phyloP scores from a whole-genome alignment of 805 yeast genomes.

The Novakomyces olei region DNA sequence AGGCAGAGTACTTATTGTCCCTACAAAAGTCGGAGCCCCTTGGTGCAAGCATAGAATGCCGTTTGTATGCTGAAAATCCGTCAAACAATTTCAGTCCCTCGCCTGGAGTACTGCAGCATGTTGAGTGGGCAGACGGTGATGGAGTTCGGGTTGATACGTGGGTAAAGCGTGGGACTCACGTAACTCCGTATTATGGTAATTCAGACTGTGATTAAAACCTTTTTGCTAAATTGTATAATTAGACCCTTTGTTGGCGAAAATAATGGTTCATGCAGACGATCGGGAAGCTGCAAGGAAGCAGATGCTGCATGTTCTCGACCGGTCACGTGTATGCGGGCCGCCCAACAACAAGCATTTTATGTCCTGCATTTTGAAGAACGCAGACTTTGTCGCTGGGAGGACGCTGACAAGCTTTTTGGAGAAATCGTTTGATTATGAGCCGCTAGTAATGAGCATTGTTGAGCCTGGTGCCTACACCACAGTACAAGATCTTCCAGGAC shows the following conservation, averaged over 20 bases:
- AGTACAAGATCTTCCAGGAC: conserved; percentile 87
- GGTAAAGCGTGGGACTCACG: conserved; percentile 69
- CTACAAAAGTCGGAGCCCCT: too few relatives aligned
- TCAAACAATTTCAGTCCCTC: conserved; percentile 87
- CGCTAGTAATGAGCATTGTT: conserved; percentile 65
- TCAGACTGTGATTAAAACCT: too few relatives aligned
- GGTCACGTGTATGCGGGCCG: conserved; percentile 75
- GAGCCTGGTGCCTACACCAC: conserved; percentile 91
- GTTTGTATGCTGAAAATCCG: conserved; percentile 92
- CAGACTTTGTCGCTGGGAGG: conserved; percentile 62
- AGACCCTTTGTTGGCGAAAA: conserved; percentile 83
- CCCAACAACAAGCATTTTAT: conserved; percentile 77
- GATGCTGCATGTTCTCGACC: conserved; percentile 58
- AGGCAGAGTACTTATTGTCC: too few relatives aligned
- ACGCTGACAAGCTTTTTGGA: conserved; percentile 80
- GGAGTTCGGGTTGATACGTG: conserved; percentile 62
- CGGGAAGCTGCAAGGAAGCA: conserved; percentile 65
- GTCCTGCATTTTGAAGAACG: conserved; percentile 60
- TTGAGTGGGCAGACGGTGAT: conserved; percentile 71
- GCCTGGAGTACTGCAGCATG: conserved; percentile 80
- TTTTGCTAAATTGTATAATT: too few relatives aligned
- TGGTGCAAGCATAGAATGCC: conserved; percentile 93
- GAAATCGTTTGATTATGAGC: conserved; percentile 43
- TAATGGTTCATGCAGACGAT: conserved; percentile 80
- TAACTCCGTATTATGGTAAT: conserved; percentile 89